Percentiles rank a stretch among this genome's conserved stretches.
phyloP scores from a whole-genome alignment of 345 rosid species.

The Abelmoschus esculentus region DNA sequence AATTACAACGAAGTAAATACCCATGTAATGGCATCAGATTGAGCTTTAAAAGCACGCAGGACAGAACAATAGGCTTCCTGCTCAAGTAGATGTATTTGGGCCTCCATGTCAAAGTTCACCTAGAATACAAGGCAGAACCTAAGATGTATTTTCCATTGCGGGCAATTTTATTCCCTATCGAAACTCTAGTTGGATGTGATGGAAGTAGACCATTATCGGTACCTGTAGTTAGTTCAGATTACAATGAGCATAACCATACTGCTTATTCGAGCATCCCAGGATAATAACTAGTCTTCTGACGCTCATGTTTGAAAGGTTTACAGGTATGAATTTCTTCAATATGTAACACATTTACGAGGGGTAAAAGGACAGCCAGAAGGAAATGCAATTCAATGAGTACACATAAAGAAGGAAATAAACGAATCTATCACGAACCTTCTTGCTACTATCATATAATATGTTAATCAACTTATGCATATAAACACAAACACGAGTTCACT shows the following conservation, averaged over 20 bases:
- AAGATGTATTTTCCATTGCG: conserved; percentile 34
- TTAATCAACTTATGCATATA: neutral
- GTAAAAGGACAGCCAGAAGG: neutral
- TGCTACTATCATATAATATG: neutral
- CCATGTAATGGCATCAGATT: conserved; percentile 96
- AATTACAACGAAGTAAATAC: conserved; percentile 32
- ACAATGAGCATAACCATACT: neutral
- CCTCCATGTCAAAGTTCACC: conserved; percentile 57
- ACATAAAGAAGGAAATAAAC: neutral
- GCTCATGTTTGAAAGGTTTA: conserved; percentile 5
- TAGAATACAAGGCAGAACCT: conserved; percentile 32
- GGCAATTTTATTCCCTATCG: conserved; percentile 22
- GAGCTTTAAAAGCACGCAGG: conserved; percentile 95
- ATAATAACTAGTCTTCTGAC: neutral
- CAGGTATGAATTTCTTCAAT: neutral
- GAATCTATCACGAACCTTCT: neutral
- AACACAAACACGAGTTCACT: neutral
- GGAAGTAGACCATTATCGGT: conserved; percentile 44
- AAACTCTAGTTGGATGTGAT: conserved; percentile 29
- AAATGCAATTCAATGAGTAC: neutral
- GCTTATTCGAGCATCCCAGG: neutral
- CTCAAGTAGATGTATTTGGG: conserved; percentile 85
- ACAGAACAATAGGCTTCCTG: conserved; percentile 96
- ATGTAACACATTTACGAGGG: neutral
- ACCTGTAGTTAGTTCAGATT: conserved; percentile 24